A percentile compares a stretch with the other conserved stretches of the same genome.
Evolutionary conservation across 192 early-diverging fungal species (phyloP).

Genomic region (Powellomyces hirtus): DNA sequence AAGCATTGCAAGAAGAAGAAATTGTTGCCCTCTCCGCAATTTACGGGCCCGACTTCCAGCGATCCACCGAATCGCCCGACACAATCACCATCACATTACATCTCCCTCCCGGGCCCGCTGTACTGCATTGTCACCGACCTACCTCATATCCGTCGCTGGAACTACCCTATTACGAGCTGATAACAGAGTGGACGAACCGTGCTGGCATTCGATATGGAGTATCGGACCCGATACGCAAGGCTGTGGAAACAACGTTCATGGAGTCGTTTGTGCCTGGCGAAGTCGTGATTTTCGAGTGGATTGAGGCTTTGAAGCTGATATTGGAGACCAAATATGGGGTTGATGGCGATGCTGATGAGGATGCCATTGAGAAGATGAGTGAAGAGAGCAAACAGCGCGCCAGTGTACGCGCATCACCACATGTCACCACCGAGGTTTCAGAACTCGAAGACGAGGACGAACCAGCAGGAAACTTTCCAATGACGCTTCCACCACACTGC

Average conservation of each 20-base stretch:
- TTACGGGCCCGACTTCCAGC: constrained; percentile 28
- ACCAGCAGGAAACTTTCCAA: not conserved
- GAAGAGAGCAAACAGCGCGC: not conserved
- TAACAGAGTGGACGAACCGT: constrained; percentile 1
- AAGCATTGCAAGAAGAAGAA: constrained; percentile 28
- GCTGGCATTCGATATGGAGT: constrained; percentile 2
- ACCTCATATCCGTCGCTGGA: constrained; percentile 21
- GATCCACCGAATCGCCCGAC: not conserved
- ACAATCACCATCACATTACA: not conserved
- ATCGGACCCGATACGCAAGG: not conserved
- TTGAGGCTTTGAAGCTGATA: constrained; percentile 48
- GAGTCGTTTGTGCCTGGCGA: constrained; percentile 56
- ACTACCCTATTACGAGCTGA: constrained; percentile 29
- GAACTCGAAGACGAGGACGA: not conserved
- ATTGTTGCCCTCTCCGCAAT: constrained; percentile 28
- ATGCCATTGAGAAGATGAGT: not conserved
- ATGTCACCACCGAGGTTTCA: not conserved
- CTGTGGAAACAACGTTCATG: constrained; percentile 49
- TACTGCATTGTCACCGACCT: constrained; percentile 15
- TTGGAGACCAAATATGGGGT: constrained; percentile 14
- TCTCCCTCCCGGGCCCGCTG: not conserved
- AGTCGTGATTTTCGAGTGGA: constrained; percentile 71
- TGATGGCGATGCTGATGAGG: not conserved
- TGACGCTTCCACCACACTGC: constrained; percentile 19
- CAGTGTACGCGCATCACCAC: not conserved